phyloP scores from a whole-genome alignment of 1,284 basidiomycete genomes.

The Puccinia polysora region DNA sequence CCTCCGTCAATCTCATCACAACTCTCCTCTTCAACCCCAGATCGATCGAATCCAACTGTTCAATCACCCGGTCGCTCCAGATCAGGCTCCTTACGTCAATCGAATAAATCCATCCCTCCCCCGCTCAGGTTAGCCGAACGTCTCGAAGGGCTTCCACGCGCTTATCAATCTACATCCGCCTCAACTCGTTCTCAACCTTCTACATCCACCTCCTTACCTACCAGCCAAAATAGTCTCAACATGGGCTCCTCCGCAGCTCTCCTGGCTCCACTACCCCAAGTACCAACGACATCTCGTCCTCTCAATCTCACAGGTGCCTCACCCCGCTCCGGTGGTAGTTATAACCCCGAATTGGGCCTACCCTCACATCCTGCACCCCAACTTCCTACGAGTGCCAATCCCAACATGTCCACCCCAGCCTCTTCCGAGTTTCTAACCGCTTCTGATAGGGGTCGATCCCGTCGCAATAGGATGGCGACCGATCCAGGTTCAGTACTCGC shows the following conservation, averaged over 20 bases:
- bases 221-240: background rate
- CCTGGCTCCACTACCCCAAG: background rate
- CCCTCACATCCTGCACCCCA: constrained; percentile 14
- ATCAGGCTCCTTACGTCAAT: constrained; percentile 44
- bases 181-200: constrained; percentile 7
- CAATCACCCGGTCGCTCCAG: constrained; percentile 18
- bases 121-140: constrained; percentile 33
- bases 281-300: background rate
- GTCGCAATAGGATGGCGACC: constrained; percentile 30
- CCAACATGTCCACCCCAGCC: background rate
- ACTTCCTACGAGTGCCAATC: constrained; percentile 14
- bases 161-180: constrained; percentile 23
- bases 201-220: constrained; percentile 2
- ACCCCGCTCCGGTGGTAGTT: constrained; percentile 2
- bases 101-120: constrained; percentile 38
- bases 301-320: constrained; percentile 11
- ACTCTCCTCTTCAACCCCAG: constrained; percentile 43
- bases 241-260: background rate
- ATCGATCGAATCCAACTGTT: constrained; percentile 37
- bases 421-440: constrained; percentile 17
- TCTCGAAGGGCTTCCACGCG: constrained; percentile 34
- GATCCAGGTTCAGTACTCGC: constrained; percentile 17
- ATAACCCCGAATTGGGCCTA: constrained; percentile 9
- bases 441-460: constrained; percentile 1
- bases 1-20: constrained; percentile 60